phyloP scores from a whole-genome alignment of 257 asterid species.

The Euphrasia confusa region DNA sequence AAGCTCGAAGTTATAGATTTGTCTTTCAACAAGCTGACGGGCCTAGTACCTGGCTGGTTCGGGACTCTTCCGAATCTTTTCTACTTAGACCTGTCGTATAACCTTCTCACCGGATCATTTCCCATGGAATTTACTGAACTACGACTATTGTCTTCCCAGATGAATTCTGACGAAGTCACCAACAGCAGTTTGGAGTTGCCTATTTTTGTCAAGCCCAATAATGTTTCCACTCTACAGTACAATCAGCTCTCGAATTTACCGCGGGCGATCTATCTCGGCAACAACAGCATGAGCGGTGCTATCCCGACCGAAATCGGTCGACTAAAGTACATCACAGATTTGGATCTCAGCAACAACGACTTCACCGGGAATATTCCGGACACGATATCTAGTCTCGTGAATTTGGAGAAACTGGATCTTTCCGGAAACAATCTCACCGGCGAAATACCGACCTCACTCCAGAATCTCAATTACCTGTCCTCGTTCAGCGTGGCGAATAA shows the following conservation, averaged over 20 bases:
- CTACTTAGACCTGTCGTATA: slow-evolving; percentile 77
- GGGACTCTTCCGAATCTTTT: slow-evolving; percentile 61
- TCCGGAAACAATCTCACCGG: slow-evolving; percentile 69
- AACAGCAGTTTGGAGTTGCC: slow-evolving; percentile 77
- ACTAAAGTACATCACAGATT: slow-evolving; percentile 56
- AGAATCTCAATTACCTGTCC: slow-evolving; percentile 73
- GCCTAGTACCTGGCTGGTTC: slow-evolving; percentile 72
- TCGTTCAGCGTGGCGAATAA: slow-evolving; percentile 80
- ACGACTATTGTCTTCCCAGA: slow-evolving; percentile 48
- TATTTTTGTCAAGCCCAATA: slow-evolving; percentile 80
- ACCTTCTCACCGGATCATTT: slow-evolving; percentile 58
- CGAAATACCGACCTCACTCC: slow-evolving; percentile 70
- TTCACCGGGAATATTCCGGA: slow-evolving; percentile 75
- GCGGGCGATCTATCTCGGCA: slow-evolving; percentile 41
- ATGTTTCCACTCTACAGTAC: slow-evolving; percentile 70
- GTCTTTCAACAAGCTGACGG: slow-evolving; percentile 53
- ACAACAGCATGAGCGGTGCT: slow-evolving; percentile 55
- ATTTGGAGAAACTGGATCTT: slow-evolving; percentile 74
- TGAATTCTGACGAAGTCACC: slow-evolving; percentile 45
- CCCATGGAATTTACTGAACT: slow-evolving; percentile 53
- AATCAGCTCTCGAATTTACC: slow-evolving; percentile 81
- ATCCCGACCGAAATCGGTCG: slow-evolving; percentile 71
- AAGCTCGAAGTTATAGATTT: slow-evolving; percentile 75
- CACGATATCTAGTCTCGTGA: slow-evolving; percentile 74
- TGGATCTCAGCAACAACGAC: slow-evolving; percentile 64